These are phyloP conservation scores for Cladosporium sp. DNA, from an alignment of 2,329 filamentous ascomycete species.

Conservation along the genomic window DNA sequence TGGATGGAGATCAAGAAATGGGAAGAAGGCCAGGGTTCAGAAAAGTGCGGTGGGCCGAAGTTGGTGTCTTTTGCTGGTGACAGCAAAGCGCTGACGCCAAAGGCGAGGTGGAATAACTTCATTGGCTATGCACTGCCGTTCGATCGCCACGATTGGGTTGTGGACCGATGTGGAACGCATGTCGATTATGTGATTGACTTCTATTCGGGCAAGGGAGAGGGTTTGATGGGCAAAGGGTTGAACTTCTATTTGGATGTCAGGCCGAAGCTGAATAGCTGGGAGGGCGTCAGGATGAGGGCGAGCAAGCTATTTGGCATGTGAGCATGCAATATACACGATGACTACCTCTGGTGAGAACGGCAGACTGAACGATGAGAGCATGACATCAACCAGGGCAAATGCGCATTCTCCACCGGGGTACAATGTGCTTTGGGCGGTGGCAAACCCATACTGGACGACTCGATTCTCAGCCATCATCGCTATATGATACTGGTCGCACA, in stretches of 20 bases:
- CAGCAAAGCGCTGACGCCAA: constrained; percentile 64
- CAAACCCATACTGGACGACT: no score
- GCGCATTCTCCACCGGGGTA: no score
- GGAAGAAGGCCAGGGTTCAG: constrained; percentile 63
- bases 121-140: constrained; percentile 90
- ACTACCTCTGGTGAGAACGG: no score
- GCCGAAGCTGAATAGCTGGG: constrained; percentile 61
- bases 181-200: constrained; percentile 98
- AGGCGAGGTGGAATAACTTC: constrained; percentile 71
- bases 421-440: no score
- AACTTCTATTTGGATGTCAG: constrained; percentile 64
- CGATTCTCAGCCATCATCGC: no score
- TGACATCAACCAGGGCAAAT: no score
- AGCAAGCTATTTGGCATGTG: constrained; percentile 23
- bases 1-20: constrained; percentile 89
- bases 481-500: no score
- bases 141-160: constrained; percentile 94
- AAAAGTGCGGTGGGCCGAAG: constrained; percentile 72
- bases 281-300: constrained; percentile 57
- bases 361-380: no score
- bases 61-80: constrained; percentile 78
- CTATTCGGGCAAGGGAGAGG: constrained; percentile 65
- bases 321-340: background rate
- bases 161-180: constrained; percentile 80
- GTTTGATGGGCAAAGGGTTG: constrained; percentile 42